Conservation (phyloP, 108 stramenopile species). For the Nannochloropsis salina region DNA sequence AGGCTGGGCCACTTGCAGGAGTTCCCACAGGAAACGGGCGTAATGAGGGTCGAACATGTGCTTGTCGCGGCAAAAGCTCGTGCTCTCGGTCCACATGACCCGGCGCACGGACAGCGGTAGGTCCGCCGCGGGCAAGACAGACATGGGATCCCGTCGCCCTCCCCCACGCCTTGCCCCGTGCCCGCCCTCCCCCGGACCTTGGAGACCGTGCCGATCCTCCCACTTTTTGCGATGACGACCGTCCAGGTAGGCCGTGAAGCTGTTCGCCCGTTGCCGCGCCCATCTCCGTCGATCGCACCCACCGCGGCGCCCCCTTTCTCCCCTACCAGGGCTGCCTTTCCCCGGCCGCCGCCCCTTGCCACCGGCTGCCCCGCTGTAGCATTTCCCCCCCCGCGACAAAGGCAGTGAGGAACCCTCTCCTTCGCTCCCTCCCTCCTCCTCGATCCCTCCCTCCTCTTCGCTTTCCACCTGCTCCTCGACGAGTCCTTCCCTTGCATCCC, state of each 20-base stretch:
- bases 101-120: neutral
- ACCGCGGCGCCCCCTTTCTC: neutral
- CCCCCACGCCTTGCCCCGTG: neutral
- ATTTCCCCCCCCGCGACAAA: too few species aligned
- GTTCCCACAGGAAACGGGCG: neutral
- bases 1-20: too few species aligned
- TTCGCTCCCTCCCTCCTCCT: neutral
- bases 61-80: neutral
- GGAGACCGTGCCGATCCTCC: neutral
- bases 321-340: too few species aligned
- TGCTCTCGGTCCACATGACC: neutral
- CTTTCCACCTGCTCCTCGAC: neutral
- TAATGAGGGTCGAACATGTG: neutral
- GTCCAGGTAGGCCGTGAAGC: neutral
- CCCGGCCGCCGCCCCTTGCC: too few species aligned
- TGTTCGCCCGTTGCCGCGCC: neutral
- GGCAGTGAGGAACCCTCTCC: too few species aligned
- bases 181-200: neutral
- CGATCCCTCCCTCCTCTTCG: neutral
- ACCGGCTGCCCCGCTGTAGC: too few species aligned
- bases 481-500: neutral
- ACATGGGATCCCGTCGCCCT: neutral
- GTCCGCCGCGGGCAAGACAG: neutral
- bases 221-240: too few species aligned
- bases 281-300: neutral